phyloP scores from a whole-genome alignment of 1,139 yeast genomes.

The Magnusiomyces ingens region DNA sequence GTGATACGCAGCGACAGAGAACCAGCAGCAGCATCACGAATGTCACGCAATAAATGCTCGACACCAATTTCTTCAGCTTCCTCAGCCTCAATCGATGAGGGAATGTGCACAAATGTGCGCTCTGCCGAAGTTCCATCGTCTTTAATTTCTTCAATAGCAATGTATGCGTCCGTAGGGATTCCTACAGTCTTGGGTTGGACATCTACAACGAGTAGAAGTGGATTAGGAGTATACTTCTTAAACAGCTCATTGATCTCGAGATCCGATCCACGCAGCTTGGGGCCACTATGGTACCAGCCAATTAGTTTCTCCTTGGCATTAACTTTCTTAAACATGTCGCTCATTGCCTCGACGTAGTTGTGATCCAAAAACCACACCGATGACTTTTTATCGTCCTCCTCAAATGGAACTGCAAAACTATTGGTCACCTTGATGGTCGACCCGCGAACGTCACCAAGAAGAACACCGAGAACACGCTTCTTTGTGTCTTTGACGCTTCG shows the following conservation, averaged over 20 bases:
- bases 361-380: conserved; percentile 98
- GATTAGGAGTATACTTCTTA: conserved; percentile 76
- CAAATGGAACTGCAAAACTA: conserved; percentile 72
- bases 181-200: conserved; percentile 77
- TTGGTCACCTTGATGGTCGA: conserved; percentile 42
- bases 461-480: conserved; percentile 89
- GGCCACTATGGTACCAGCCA: conserved; percentile 99
- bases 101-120: conserved; percentile 87
- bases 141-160: conserved; percentile 90
- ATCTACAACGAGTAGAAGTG: conserved; percentile 83
- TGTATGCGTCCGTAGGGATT: conserved; percentile 92
- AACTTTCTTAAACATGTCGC: conserved; percentile 95
- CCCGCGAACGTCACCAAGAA: conserved; percentile 65
- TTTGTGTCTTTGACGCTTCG: conserved; percentile 64
- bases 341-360: conserved; percentile 92
- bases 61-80: conserved; percentile 99
- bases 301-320: conserved; percentile 92
- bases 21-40: conserved; percentile 95
- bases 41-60: conserved; percentile 89
- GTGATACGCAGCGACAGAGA: conserved; percentile 80
- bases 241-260: conserved; percentile 84
- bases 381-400: conserved; percentile 88
- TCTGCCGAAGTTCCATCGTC: conserved; percentile 96
- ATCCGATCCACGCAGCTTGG: conserved; percentile 82
- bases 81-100: conserved; percentile 91